These are phyloP conservation scores for Saprolegnia diclina DNA, from an alignment of 352 stramenopile genomes.

Conservation along the genomic window DNA sequence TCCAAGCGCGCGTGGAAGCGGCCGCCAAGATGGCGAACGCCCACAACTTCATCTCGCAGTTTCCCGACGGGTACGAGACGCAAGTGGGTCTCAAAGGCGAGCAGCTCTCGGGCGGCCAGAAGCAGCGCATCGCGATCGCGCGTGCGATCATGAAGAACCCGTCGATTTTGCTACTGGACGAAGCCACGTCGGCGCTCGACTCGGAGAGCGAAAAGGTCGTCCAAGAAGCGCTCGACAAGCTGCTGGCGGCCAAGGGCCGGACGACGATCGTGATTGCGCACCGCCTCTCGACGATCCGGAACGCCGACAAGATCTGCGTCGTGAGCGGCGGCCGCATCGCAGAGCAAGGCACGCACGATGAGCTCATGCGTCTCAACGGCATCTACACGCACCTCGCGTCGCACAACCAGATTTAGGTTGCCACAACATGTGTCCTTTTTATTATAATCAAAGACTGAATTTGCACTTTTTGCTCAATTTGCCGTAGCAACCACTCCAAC, in stretches of 20 bases:
- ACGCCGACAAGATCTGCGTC: slow-evolving; percentile 93
- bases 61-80: slow-evolving; percentile 38
- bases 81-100: slow-evolving; percentile 35
- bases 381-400: slow-evolving; percentile 34
- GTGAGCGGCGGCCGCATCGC: slow-evolving; percentile 87
- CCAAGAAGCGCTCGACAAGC: slow-evolving; percentile 73
- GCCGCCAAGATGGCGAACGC: slow-evolving; percentile 39
- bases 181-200: slow-evolving; percentile 86
- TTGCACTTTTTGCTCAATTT: too few relatives aligned
- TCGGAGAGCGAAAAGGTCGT: slow-evolving; percentile 76
- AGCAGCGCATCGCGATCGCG: slow-evolving; percentile 42
- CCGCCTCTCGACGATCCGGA: slow-evolving; percentile 89
- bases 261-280: slow-evolving; percentile 93
- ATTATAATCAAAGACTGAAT: too few relatives aligned
- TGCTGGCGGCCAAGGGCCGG: slow-evolving; percentile 43
- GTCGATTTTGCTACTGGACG: slow-evolving; percentile 41
- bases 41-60: slow-evolving; percentile 37
- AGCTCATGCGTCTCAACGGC: slow-evolving; percentile 64
- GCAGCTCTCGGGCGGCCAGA: slow-evolving; percentile 39
- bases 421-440: too few relatives aligned
- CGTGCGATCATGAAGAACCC: slow-evolving; percentile 41
- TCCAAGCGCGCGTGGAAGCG: slow-evolving; percentile 23
- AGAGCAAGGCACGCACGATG: slow-evolving; percentile 89
- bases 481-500: too few relatives aligned
- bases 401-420: neutral